Evolutionary conservation across 495 filamentous ascomycete genomes (phyloP).

Genomic region (Aspergillus incahuasiensis): DNA sequence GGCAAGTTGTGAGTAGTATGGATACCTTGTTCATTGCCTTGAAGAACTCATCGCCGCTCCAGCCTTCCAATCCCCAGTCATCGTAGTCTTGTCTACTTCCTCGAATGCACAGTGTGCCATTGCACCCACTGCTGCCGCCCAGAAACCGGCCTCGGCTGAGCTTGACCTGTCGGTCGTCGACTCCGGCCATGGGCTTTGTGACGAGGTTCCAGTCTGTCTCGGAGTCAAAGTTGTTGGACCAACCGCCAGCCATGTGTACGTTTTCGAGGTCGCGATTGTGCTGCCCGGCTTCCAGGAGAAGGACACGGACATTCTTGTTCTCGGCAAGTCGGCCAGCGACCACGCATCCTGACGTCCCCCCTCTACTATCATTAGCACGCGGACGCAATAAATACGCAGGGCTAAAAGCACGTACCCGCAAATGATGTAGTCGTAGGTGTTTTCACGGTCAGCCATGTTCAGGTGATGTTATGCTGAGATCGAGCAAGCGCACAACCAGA

Average conservation of each 20-base stretch:
- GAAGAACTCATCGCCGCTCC: conserved; percentile 52
- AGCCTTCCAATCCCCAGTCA: conserved; percentile 53
- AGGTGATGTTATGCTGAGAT: not conserved
- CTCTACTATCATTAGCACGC: conserved; percentile 25
- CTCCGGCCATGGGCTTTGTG: conserved; percentile 50
- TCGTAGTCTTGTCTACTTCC: conserved; percentile 58
- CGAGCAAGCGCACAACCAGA: too few species aligned
- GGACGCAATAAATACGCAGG: not conserved
- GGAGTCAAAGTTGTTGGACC: conserved; percentile 44
- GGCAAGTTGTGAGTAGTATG: too few species aligned
- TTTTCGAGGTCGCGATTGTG: conserved; percentile 42
- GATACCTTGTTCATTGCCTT: conserved; percentile 47
- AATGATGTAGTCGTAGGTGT: conserved; percentile 32
- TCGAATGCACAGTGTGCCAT: conserved; percentile 59
- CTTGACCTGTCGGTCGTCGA: conserved; percentile 52
- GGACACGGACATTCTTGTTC: conserved; percentile 46
- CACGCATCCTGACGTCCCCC: conserved; percentile 57
- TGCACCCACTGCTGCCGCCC: conserved; percentile 55
- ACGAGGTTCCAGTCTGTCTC: conserved; percentile 54
- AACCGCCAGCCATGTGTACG: conserved; percentile 45
- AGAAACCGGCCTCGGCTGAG: conserved; percentile 56
- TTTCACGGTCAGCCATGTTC: not conserved
- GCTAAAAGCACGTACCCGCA: conserved; percentile 24
- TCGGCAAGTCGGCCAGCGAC: conserved; percentile 60
- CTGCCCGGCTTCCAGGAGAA: conserved; percentile 54